phyloP scores from a whole-genome alignment of 2,329 filamentous ascomycete genomes.

The Shiraia bambusicola region DNA sequence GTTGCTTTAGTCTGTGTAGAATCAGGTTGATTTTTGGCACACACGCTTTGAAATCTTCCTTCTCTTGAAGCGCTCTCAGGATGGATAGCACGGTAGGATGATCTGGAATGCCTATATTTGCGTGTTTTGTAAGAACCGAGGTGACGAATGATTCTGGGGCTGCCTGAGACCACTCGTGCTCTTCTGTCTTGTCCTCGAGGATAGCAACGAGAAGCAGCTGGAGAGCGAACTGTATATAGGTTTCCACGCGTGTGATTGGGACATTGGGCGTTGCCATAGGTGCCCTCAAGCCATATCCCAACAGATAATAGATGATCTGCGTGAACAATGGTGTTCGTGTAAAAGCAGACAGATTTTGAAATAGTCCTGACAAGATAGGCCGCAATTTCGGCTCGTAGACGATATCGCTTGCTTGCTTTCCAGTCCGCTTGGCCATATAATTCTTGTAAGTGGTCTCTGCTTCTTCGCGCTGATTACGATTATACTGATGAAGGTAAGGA shows the following conservation, averaged over 20 bases:
- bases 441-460: conserved; percentile 86
- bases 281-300: conserved; percentile 76
- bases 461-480: conserved; percentile 94
- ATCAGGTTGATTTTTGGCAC: conserved; percentile 83
- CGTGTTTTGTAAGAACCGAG: conserved; percentile 66
- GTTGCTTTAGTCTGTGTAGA: conserved; percentile 81
- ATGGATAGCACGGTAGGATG: conserved; percentile 54
- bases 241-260: conserved; percentile 80
- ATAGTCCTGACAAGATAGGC: conserved; percentile 74
- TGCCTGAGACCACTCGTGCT: conserved; percentile 44
- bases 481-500: conserved; percentile 94
- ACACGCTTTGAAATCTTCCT: conserved; percentile 77
- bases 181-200: conserved; percentile 70
- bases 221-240: conserved; percentile 86
- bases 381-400: conserved; percentile 88
- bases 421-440: conserved; percentile 83
- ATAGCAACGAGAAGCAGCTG: conserved; percentile 86
- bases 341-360: conserved; percentile 73
- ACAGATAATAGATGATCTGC: conserved; percentile 84
- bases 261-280: conserved; percentile 70
- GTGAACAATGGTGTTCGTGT: conserved; percentile 83
- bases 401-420: conserved; percentile 76
- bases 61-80: conserved; percentile 57
- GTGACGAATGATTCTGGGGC: conserved; percentile 67
- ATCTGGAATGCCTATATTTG: conserved; percentile 45